Conservation (phyloP, 108 stramenopile genomes). For the Cylindrotheca fusiformis region DNA sequence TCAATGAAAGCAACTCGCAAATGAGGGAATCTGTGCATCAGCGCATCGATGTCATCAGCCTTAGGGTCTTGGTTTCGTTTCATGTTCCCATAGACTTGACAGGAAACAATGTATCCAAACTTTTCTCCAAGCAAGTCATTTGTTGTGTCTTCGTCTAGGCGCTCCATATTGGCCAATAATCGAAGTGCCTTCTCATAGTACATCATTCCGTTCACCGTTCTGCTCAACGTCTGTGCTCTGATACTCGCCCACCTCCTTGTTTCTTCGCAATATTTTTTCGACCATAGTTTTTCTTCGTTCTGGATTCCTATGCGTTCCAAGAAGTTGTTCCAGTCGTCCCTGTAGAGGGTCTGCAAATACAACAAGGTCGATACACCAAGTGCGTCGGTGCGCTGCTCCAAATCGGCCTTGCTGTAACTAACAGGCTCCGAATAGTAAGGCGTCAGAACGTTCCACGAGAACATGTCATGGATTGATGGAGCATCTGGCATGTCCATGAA, state of each 20-base stretch:
- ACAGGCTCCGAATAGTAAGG: conserved; percentile 98
- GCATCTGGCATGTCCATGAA: conserved; percentile 99
- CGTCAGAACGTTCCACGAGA: conserved; percentile 95
- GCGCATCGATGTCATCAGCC: conserved; percentile 94
- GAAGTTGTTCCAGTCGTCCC: conserved; percentile 94
- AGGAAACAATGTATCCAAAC: conserved; percentile 96
- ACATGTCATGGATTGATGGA: conserved; percentile 93
- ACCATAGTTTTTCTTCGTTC: conserved; percentile 92
- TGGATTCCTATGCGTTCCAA: conserved; percentile 83
- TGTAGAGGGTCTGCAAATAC: conserved; percentile 95
- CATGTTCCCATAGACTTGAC: conserved; percentile 97
- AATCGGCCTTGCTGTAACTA: conserved; percentile 87
- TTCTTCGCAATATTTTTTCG: conserved; percentile 81
- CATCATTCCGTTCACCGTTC: conserved; percentile 99
- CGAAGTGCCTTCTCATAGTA: conserved; percentile 96
- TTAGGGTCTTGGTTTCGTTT: conserved; percentile 93
- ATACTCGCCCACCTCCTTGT: conserved; percentile 96
- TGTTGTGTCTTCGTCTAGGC: conserved; percentile 82
- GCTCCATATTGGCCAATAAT: conserved; percentile 91
- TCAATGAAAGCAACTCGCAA: conserved; percentile 98
- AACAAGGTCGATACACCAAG: conserved; percentile 93
- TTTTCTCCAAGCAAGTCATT: conserved; percentile 93
- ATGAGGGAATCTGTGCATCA: conserved; percentile 93
- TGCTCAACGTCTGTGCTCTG: conserved; percentile 92
- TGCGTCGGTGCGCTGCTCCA: conserved; percentile 87